Base-by-base conservation (phyloP, 768 basidiomycete species). In the Suillus luteus region DNA sequence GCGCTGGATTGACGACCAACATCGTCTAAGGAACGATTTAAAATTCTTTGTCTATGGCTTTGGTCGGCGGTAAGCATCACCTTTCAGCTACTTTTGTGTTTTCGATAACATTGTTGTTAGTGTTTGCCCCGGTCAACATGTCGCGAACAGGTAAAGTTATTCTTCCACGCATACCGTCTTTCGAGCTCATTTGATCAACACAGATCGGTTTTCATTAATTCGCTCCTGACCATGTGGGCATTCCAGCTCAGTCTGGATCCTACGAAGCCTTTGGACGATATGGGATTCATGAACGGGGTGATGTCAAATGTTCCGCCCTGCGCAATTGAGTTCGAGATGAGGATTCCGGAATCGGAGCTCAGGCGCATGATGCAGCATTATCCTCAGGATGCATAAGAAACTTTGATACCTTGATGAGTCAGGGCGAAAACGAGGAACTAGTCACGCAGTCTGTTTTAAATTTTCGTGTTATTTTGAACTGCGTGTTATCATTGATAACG, bases 1-100 rank as follows among this genome's bases (percentile, higher is more conserved):
- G 24, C 48, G 48, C 24, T 49, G 48, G 48, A 49, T 49, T 49
- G 48, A 49, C 24, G 14, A 49, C 48, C 48, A 49, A 49, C 7
- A 15, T 49, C 24, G 14, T 7, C 24, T 49, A 8, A 49, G 22
- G 24, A 7, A 14, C 14, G 48, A 49, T 24, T 24, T 49, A 8
- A 49, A 49, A 24, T 27, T 27, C 3, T 24, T 27, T 24, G 48
- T 27, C 14, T 49, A 27, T 49, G 48, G 48, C 48, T 49, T 49
- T 49, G 48, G 48, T 49, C 14, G 24, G 8, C 24, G 24, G 48
- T 27, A 8, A 49, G 48, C 14, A 15, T 24, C 8, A 7, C 14
- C 14, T 27, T 15, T 27, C 14, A 27, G 24, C 6, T 31, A 31
- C 15, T 8, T 7, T 49, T 1, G 6, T 49, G 24, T 8, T 15